phyloP scores from a whole-genome alignment of 2,329 filamentous ascomycete species.

The Fusarium odoratissimum region DNA sequence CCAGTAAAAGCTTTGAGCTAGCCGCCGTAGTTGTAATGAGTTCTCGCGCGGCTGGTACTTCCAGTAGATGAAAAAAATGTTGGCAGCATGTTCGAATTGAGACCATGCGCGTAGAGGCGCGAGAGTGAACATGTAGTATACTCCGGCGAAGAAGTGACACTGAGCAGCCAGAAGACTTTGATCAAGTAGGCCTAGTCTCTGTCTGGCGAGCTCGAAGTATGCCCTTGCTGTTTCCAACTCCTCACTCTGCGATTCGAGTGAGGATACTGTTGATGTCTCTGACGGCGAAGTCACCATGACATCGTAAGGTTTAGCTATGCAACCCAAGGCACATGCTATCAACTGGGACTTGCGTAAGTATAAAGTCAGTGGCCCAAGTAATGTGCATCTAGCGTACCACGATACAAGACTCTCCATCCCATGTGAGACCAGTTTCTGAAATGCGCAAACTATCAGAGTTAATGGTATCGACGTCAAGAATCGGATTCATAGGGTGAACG shows the following conservation, averaged over 20 bases:
- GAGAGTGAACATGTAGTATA: background rate
- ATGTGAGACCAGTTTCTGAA: background rate
- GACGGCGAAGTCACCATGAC: background rate
- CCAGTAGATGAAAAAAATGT: background rate
- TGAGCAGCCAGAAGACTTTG: background rate
- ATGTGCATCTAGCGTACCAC: background rate
- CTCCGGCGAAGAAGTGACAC: background rate
- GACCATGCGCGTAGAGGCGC: background rate
- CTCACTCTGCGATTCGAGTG: background rate
- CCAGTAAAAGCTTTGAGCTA: background rate
- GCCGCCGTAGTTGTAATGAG: background rate
- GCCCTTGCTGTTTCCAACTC: background rate
- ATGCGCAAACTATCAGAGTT: background rate
- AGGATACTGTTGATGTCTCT: background rate
- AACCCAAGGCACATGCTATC: background rate
- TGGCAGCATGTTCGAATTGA: background rate
- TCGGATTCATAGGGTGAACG: background rate
- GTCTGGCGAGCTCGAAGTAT: background rate
- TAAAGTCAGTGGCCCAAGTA: no score
- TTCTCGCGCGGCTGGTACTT: background rate
- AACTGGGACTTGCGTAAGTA: background rate
- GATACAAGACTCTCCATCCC: background rate
- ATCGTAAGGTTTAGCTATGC: background rate
- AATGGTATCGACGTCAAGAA: background rate
- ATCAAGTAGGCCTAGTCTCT: background rate